Percentiles rank a stretch among this genome's conserved stretches.
Evolutionary conservation across 176 grass and related monocot species (phyloP).

Genomic region (Cymbopogon citratus): DNA sequence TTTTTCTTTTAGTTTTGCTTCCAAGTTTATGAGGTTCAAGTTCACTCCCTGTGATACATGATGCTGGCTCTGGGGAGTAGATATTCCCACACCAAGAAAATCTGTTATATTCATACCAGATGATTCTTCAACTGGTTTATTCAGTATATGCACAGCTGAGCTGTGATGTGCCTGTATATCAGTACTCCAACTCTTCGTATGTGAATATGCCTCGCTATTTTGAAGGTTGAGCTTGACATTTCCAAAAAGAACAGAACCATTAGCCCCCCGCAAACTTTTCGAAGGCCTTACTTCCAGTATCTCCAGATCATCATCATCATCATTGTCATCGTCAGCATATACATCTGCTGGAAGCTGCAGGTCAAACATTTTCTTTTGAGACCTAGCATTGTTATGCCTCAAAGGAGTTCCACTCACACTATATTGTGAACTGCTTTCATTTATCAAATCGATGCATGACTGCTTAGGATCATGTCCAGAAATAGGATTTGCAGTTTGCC

Average conservation of each 20-base stretch:
- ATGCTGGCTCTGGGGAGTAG: slow-evolving; percentile 17
- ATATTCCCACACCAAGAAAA: slow-evolving; percentile 17
- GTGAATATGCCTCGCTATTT: background rate
- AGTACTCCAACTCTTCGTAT: slow-evolving; percentile 22
- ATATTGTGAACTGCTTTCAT: slow-evolving; percentile 21
- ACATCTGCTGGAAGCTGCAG: slow-evolving; percentile 43
- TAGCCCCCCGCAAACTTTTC: background rate
- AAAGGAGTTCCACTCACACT: slow-evolving; percentile 28
- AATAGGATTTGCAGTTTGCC: slow-evolving; percentile 4
- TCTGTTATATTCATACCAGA: slow-evolving; percentile 23
- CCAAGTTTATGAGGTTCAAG: slow-evolving; percentile 18
- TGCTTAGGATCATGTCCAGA: slow-evolving; percentile 21
- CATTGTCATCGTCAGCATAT: slow-evolving; percentile 36
- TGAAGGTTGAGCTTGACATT: slow-evolving; percentile 23
- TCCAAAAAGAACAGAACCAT: slow-evolving; percentile 19
- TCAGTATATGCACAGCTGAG: slow-evolving; percentile 18
- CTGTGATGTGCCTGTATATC: slow-evolving; percentile 14
- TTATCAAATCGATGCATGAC: slow-evolving; percentile 10
- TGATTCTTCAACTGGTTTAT: slow-evolving; percentile 28
- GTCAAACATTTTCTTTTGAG: slow-evolving; percentile 36
- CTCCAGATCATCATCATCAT: slow-evolving; percentile 27
- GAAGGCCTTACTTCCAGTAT: slow-evolving; percentile 29
- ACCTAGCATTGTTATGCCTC: slow-evolving; percentile 1
- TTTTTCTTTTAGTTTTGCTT: slow-evolving; percentile 21
- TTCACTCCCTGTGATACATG: slow-evolving; percentile 29